Base-by-base conservation (phyloP, 2,329 filamentous ascomycete species). In the Stylonectria norvegica region DNA sequence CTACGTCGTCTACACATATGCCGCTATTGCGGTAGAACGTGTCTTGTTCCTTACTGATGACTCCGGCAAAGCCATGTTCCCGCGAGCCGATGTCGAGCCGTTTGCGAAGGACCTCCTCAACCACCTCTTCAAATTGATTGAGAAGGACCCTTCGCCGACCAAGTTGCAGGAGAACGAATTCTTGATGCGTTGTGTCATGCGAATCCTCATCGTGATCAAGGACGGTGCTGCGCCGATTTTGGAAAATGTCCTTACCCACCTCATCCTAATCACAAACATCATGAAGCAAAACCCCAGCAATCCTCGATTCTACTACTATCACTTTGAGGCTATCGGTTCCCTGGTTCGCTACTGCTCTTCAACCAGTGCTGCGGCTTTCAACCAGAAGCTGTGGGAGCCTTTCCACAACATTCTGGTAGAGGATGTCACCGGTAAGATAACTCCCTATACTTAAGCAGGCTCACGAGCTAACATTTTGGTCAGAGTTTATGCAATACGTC, bases 111-210 rank as follows among this genome's bases (percentile, higher is more conserved):
- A 95, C 53, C 78, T 98, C 2, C 72, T 97, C 15, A 78, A 88
- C 38, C 91, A 97, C 59, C 74, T 98, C 10, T 97, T 98, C 74
- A 83, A 84, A 49, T 75, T 98, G 37, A 89, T 98, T 50, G 86
- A 94, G 60, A 88, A 86, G 60, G 85, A 95, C 55, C 74, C 76
- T 4, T 84, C 86, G 9, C 85, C 94, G 1, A 81, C 91, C 50
- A 98, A 97, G 73, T 82, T 98, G 47, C 93, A 98, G 61, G 93
- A 98, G 67, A 98, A 98, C 60, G 93, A 98, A 62, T 98, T 97
- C 64, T 66, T 98, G 59, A 97, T 98, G 90, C 87, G 89, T 56
- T 98, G 93, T 58, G 89, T 96, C 41, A 98, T 98, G 93, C 81
- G 93, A 55, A 91, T 98, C 10, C 73, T 98, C 45, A 89, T 98